Base-by-base conservation (phyloP, 768 basidiomycete genomes). In the Hygrophorus russula region DNA sequence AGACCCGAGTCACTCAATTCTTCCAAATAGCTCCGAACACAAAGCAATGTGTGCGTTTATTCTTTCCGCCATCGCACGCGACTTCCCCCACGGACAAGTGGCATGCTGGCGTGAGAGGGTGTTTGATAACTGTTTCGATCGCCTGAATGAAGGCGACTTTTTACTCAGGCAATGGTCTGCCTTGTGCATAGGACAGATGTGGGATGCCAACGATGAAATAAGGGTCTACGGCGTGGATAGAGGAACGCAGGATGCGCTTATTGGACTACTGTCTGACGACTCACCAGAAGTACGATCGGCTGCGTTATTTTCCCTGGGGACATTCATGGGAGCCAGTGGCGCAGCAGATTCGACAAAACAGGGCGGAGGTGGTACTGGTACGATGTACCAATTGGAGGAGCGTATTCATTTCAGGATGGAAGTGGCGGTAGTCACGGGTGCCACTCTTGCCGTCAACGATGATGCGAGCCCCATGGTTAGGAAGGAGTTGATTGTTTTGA, bases 1-100 rank as follows among this genome's bases (percentile, higher is more conserved):
- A 31, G 84, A 86, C 43, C 20, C 37, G 9, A 32, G 31, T 13
- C 60, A 67, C 28, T 55, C 66, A 32, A 58, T 74, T 33, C 76
- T 97, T n/a, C 92, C 93, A 0, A 96, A 99, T 60, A 79, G 81
- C 40, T 84, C 86, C 4, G 96, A 98, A 58, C 92, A 97, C 61
- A 87, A 89, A 51, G 92, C 96, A 1, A 98, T 98, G 94, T 98
- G 93, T 58, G 87, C 91, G 1, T 98, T 98, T 65, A 92, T 97
- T 52, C 78, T 98, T 19, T 75, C 85, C 17, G 80, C 91, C 11
- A 80, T 96, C 39, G 81, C 85, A 32, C 80, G 94, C n/a, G 91
- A 90, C 54, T 89, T 82, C 57, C 73, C 75, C n/a, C 71, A 73
- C 2, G 93, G 93, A 4, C 92, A 98, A 62, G 71, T 74, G 41